phyloP scores from a whole-genome alignment of 768 basidiomycete species.

The Pisolithus sp. region DNA sequence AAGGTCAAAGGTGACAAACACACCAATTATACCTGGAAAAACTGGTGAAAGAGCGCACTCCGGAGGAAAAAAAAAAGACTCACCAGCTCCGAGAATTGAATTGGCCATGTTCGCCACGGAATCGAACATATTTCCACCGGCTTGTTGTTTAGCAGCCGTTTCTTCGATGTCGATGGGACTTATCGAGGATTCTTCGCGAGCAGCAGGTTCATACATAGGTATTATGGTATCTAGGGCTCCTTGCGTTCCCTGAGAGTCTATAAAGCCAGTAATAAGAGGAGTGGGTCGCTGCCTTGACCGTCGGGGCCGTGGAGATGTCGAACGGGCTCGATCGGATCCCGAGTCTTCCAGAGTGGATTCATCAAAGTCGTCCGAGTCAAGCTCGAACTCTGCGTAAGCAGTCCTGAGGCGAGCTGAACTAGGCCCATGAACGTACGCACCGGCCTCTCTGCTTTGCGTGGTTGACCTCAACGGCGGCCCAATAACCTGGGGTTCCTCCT shows the following conservation, averaged over 20 bases:
- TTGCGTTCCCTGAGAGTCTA: constrained; percentile 55
- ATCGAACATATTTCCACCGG: constrained; percentile 71
- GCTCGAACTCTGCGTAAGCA: constrained; percentile 60
- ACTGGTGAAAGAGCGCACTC: constrained; percentile 12
- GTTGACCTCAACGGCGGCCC: constrained; percentile 68
- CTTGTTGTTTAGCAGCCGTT: constrained; percentile 55
- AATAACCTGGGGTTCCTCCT: constrained; percentile 64
- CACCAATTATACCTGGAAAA: constrained; percentile 65
- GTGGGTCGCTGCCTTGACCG: constrained; percentile 48
- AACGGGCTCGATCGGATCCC: constrained; percentile 18
- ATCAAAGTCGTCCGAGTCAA: constrained; percentile 79
- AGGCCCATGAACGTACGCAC: constrained; percentile 42
- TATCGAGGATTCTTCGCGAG: constrained; percentile 19
- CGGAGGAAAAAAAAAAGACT: constrained; percentile 12
- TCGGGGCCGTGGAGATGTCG: constrained; percentile 23
- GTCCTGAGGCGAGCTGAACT: constrained; percentile 6
- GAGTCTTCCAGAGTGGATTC: constrained; percentile 34
- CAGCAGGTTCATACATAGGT: constrained; percentile 36
- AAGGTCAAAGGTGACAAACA: constrained; percentile 10
- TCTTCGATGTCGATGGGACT: constrained; percentile 53
- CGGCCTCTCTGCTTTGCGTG: constrained; percentile 69
- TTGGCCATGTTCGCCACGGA: constrained; percentile 94
- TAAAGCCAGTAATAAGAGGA: constrained; percentile 75
- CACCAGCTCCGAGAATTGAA: constrained; percentile 89
- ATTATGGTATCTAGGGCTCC: constrained; percentile 52